These are phyloP conservation scores for Lathyrus tuberosus DNA, from an alignment of 306 rosid genomes.

Conservation along the genomic window DNA sequence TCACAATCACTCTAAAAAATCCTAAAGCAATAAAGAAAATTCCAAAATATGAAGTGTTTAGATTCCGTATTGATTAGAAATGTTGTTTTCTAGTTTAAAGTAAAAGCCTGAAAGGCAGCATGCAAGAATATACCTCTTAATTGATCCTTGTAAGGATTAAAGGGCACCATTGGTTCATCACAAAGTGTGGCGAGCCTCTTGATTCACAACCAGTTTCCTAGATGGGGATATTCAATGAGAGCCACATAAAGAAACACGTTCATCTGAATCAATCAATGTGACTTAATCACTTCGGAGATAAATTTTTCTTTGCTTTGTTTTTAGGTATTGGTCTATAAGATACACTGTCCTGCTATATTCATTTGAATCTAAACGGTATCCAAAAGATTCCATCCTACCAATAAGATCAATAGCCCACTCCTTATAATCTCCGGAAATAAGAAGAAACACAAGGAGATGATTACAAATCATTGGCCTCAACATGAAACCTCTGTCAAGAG, in stretches of 20 bases:
- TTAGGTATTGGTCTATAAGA: slow-evolving; percentile 34
- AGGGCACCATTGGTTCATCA: slow-evolving; percentile 40
- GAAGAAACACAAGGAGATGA: slow-evolving; percentile 49
- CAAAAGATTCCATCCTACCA: slow-evolving; percentile 55
- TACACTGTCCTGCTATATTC: slow-evolving; percentile 34
- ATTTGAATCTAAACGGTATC: slow-evolving; percentile 47
- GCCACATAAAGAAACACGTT: slow-evolving; percentile 14
- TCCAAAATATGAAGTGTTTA: slow-evolving; percentile 10
- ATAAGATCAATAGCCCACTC: slow-evolving; percentile 51
- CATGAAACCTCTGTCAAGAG: slow-evolving; percentile 58
- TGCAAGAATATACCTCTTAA: slow-evolving; percentile 20
- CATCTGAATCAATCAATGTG: slow-evolving; percentile 15
- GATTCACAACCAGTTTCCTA: slow-evolving; percentile 28
- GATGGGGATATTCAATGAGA: slow-evolving; percentile 25
- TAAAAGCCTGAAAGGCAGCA: slow-evolving; percentile 4
- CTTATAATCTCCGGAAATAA: slow-evolving; percentile 46
- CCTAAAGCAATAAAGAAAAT: slow-evolving; percentile 25
- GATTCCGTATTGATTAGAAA: slow-evolving; percentile 11
- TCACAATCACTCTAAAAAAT: slow-evolving; percentile 24
- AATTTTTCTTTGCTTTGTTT: slow-evolving; percentile 8
- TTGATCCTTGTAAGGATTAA: slow-evolving; percentile 16
- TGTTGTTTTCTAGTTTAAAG: slow-evolving; percentile 12
- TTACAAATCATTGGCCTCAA: slow-evolving; percentile 49
- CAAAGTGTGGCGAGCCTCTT: slow-evolving; percentile 30
- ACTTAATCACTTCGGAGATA: slow-evolving; percentile 8